Conservation (phyloP, 2,329 filamentous ascomycete species). For the Apiospora marii region DNA sequence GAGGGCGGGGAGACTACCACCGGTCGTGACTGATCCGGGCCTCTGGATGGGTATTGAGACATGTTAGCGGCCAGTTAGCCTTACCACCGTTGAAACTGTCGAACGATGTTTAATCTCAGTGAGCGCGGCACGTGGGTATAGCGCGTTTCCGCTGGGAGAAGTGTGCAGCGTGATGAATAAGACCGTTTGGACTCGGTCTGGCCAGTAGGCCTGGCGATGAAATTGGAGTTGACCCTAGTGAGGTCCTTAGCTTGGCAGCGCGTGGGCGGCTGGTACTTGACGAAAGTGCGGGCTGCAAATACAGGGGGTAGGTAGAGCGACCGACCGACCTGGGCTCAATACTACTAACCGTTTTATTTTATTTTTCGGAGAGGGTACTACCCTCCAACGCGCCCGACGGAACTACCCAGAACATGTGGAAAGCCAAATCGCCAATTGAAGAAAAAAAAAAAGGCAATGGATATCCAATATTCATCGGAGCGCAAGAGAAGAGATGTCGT, state of each 20-base stretch:
- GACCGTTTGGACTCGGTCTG: constrained; percentile 7
- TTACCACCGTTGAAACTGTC: constrained; percentile 16
- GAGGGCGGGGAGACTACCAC: neutral
- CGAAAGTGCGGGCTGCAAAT: neutral
- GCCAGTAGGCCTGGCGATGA: neutral
- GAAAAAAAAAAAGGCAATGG: neutral
- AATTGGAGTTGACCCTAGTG: constrained; percentile 19
- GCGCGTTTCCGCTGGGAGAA: neutral
- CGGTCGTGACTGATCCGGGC: neutral
- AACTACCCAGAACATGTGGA: neutral
- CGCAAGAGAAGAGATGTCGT: neutral
- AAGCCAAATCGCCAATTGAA: neutral
- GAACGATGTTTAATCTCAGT: constrained; percentile 4
- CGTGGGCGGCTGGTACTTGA: neutral
- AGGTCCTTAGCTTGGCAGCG: neutral
- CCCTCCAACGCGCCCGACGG: neutral
- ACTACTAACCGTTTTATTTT: neutral
- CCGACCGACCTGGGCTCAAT: neutral
- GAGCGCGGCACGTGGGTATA: neutral
- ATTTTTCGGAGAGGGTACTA: neutral
- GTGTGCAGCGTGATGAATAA: constrained; percentile 8
- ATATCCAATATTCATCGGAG: no score
- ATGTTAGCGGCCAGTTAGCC: constrained; percentile 12
- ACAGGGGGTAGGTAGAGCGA: neutral
- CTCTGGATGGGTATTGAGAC: neutral